phyloP scores from a whole-genome alignment of 768 basidiomycete species.

The Amanita rubescens region DNA sequence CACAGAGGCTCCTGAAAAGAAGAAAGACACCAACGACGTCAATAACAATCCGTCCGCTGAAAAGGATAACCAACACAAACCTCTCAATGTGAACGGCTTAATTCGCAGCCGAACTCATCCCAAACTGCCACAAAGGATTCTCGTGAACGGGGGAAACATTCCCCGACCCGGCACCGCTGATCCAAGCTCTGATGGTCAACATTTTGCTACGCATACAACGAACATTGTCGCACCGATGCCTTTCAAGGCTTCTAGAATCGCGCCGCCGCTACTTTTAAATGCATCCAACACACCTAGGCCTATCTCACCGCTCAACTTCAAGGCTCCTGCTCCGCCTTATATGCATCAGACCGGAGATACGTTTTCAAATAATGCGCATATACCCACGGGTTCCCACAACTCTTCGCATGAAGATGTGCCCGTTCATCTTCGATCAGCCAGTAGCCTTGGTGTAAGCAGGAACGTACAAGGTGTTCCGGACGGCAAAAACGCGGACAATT shows the following conservation, averaged over 20 bases:
- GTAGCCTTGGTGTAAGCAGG: neutral
- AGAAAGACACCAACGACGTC: neutral
- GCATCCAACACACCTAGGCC: conserved; percentile 12
- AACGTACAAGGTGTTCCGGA: neutral
- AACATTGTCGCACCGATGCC: conserved; percentile 2
- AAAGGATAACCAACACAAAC: neutral
- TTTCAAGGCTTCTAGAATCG: conserved; percentile 1
- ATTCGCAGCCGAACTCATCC: conserved; percentile 1
- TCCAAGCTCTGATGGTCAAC: conserved; percentile 22
- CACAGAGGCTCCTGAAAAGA: neutral
- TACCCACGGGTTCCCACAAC: conserved; percentile 12
- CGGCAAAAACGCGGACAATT: neutral
- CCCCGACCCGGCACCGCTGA: conserved; percentile 23
- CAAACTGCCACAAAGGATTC: conserved; percentile 7
- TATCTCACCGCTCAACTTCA: conserved; percentile 14
- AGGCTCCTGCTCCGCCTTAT: conserved; percentile 13
- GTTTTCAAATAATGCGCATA: conserved; percentile 21
- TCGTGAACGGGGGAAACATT: conserved; percentile 5
- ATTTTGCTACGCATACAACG: conserved; percentile 10
- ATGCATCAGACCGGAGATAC: conserved; percentile 1
- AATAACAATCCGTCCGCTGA: neutral
- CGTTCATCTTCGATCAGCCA: neutral
- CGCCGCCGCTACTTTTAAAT: conserved; percentile 12
- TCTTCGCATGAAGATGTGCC: neutral
- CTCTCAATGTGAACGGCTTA: conserved; percentile 4